phyloP scores from a whole-genome alignment of 768 basidiomycete species.

The Hygrocybe coccinea region DNA sequence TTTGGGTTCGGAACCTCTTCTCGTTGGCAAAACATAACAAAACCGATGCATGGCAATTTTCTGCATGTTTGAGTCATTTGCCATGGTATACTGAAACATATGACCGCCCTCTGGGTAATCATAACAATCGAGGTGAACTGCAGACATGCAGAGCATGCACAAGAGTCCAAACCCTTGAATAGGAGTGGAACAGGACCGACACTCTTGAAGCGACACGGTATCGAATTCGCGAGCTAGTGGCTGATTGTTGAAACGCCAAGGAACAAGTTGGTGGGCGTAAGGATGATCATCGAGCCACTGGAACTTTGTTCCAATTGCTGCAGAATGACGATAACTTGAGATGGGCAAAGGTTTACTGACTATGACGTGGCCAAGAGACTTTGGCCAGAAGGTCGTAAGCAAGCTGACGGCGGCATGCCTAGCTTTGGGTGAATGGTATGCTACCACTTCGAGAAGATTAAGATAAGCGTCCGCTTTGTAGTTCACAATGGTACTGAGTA shows the following conservation, averaged over 20 bases:
- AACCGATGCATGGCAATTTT: slow-evolving; percentile 61
- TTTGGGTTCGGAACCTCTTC: slow-evolving; percentile 19
- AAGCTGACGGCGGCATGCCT: slow-evolving; percentile 52
- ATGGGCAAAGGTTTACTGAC: slow-evolving; percentile 51
- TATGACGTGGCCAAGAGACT: slow-evolving; percentile 59
- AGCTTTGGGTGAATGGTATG: slow-evolving; percentile 55
- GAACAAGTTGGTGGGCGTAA: slow-evolving; percentile 59
- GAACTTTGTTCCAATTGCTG: slow-evolving; percentile 4
- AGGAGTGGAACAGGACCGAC: slow-evolving; percentile 49
- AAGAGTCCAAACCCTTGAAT: slow-evolving; percentile 67
- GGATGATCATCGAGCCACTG: slow-evolving; percentile 28
- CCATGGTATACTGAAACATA: slow-evolving; percentile 48
- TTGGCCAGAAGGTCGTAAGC: slow-evolving; percentile 62
- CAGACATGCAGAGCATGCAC: slow-evolving; percentile 66
- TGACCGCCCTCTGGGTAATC: slow-evolving; percentile 62
- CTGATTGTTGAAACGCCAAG: slow-evolving; percentile 51
- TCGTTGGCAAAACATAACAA: slow-evolving; percentile 41
- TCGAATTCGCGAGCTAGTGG: slow-evolving; percentile 24
- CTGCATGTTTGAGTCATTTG: slow-evolving; percentile 43
- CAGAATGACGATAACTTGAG: slow-evolving; percentile 28
- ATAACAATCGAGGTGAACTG: slow-evolving; percentile 77
- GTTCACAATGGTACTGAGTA: slow-evolving; percentile 50
- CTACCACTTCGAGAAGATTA: slow-evolving; percentile 68
- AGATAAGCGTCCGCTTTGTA: slow-evolving; percentile 64
- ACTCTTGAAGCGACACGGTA: slow-evolving; percentile 40